Evolutionary conservation across 2,329 filamentous ascomycete genomes (phyloP), one percentile per base, ranked within the genome.

Genomic region (Colletotrichum sp.): DNA sequence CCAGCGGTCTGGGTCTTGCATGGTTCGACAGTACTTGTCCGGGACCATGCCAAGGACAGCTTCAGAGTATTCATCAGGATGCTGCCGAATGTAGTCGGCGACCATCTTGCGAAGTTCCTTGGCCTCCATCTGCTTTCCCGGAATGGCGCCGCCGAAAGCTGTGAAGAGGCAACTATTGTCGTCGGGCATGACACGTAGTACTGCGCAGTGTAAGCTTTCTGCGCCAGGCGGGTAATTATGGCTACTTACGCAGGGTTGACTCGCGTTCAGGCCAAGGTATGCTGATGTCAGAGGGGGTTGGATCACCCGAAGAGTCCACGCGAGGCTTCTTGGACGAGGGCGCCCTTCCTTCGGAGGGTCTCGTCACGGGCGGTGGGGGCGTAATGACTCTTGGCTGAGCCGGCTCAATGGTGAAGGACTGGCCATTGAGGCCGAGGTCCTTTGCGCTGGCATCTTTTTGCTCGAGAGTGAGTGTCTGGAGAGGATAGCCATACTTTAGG

Each of bases 101-200:
- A 98, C 93, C 77, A 98, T 89, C 16, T 91, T 92, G 71, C 96
- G 93, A 21, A 98, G 88, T 80, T 94, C 80, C 10, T 84, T 81
- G 8, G 86, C 85, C n/a, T 85, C 83, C 65, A 88, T 84, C 21
- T 86, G 83, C 30, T 86, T 90, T 61, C 72, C 72, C 65, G 95
- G 91, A n/a, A 98, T 89, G 5, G 94, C 94, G 70, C 93, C 94
- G 18, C 95, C 94, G 63, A 99, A 93, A 0, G 96, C 96, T 32
- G 96, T 94, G 85, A 98, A 99, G 81, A 99, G 92, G 85, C 96
- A 99, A 74, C 93, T 95, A 84, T 98, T 98, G 84, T 99, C 96
- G 82, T 98, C 96, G 6, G 96, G 95, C 96, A 99, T 98, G 67
- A 99, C 95, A 16, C 96, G 93, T 21, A 98, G 90, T 10, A 98